Evolutionary conservation across 176 grass and related monocot genomes (phyloP), one percentile per base, ranked within the genome.

Genomic region (Triticum monococcum): DNA sequence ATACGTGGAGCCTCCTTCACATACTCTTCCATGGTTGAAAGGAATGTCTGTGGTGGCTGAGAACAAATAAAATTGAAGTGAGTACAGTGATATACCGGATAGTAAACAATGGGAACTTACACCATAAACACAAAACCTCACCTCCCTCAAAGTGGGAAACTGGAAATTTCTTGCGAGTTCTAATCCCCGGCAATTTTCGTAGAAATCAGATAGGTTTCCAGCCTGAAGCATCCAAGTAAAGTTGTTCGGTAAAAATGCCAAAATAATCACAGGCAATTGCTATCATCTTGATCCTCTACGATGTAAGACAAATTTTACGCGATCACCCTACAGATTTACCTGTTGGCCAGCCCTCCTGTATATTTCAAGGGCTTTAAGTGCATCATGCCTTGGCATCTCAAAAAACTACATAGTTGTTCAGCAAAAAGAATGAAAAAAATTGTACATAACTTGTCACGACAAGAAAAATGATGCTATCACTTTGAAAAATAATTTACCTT

Each of bases 101-200:
- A 24, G 28, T 76, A 62, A 33, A 87, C 60, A 59, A 37, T 79
- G 30, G 40, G 32, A 87, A 43, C 8, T 80, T 37, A 57, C 30
- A 86, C 37, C 22, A 4, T 43, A 56, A 83, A 25, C 10, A 31
- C 66, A 77, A 66, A 59, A 12, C 1, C 79, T 82, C 88, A 93
- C 96, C 93, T 98, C 93, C 86, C 93, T 95, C 88, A 98, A 89
- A 85, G 74, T 98, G 48, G 96, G 96, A 85, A 98, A 98, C 52
- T 98, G 96, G 24, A 98, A 98, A 90, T 98, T 98, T 78, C 96
- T 95, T 84, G 96, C 91, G 7, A 98, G 93, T 79, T 98, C 96
- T 81, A 98, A 71, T 63, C 93, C 91, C 70, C 91, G 90, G 60
- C 93, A 98, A 68, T 85, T 91, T 92, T 98, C 96, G 33, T 98